Conservation (phyloP, 2,329 filamentous ascomycete genomes). For the Ceratocystis colombiana region DNA sequence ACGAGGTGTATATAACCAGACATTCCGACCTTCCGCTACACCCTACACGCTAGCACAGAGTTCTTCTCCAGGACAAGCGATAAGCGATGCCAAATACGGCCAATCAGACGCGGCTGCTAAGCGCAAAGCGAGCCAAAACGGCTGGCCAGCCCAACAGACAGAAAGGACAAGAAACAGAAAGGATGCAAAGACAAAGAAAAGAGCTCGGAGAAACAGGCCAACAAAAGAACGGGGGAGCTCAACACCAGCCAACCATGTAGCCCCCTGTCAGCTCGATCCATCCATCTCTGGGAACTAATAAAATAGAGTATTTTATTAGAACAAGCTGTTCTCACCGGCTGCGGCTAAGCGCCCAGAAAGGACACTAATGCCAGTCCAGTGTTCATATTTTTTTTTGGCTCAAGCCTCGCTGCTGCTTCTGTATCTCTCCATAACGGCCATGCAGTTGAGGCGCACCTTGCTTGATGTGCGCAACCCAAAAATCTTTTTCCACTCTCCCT, state of each 20-base stretch:
- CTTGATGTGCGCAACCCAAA: neutral
- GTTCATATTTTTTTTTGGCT: neutral
- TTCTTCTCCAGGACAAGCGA: neutral
- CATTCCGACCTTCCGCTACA: too few relatives aligned
- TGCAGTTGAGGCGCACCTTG: neutral
- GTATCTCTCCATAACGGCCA: neutral
- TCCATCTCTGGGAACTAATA: too few relatives aligned
- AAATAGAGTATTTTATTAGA: too few relatives aligned
- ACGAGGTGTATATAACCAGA: too few relatives aligned
- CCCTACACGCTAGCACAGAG: neutral
- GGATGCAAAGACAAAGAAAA: neutral
- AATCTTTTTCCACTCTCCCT: neutral
- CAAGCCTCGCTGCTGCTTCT: too few relatives aligned
- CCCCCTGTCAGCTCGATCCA: too few relatives aligned
- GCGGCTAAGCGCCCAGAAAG: slow-evolving; percentile 7
- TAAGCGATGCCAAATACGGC: slow-evolving; percentile 4
- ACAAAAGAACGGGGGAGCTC: too few relatives aligned
- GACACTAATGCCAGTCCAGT: neutral
- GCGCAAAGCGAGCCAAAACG: neutral
- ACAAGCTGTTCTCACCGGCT: neutral
- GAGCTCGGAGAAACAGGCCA: neutral
- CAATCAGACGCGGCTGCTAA: slow-evolving; percentile 14
- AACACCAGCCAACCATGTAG: too few relatives aligned
- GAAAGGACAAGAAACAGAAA: neutral
- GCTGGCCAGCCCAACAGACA: neutral